Evolutionary conservation across 1,284 basidiomycete species (phyloP), one percentile per base, ranked within the genome.

Genomic region (Peniophora sp.): DNA sequence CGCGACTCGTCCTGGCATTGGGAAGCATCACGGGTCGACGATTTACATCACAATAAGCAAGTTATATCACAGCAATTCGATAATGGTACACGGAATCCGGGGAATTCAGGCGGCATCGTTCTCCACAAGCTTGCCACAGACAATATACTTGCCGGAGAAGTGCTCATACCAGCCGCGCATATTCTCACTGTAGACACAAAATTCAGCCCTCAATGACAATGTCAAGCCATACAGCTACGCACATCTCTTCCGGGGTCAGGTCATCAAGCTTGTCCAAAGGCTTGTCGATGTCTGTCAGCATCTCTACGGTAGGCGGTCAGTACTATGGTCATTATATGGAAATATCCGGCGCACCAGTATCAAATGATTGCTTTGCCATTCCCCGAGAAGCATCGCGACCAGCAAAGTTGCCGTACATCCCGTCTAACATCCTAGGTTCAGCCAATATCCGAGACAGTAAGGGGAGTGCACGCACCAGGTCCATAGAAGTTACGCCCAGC

Each of bases 361-460:
- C 94, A 59, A 97, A 97, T 3, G 91, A 94, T 69, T 97, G 94
- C 68, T 95, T 97, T 8, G 94, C 94, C 93, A 97, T 96, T 11
- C 94, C 93, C 45, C 93, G 74, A 9, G 90, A 94, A 0, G 94
- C 94, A 69, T 97, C 94, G 49, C 92, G 74, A 2, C 94, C 94
- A 2, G 94, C 93, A 74, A 97, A 97, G 69, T 97, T 97, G 27
- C 93, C 94, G 63, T 97, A 97, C 78, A 94, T 92, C 1, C 94
- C 94, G 60, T 86, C 92, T 92, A 54, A 27, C 32, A 56, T 32
- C 25, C 12, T 8, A 14, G 8, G 16, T 36, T 25, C 27, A 48
- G 45, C 47, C 22, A 48, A 46, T 27, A 27, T 22, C n/a, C 8
- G 12, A 24, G 9, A 25, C 16, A 25, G 3, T n/a, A 44, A 3